phyloP scores from a whole-genome alignment of 148 eudicot genomes.

The Fagopyrum esculentum region DNA sequence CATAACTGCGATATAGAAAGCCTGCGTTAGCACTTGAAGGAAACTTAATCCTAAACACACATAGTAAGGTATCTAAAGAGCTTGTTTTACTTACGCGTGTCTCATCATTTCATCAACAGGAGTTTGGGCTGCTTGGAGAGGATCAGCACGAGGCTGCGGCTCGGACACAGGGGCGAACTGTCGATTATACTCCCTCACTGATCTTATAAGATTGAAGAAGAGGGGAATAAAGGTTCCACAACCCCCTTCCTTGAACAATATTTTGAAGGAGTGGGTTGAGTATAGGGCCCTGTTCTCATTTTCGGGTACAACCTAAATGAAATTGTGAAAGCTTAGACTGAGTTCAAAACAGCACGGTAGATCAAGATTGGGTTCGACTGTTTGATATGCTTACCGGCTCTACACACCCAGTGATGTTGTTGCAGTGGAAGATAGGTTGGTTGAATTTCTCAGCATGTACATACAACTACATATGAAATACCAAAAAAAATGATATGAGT shows the following conservation, averaged over 20 bases:
- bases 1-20: conserved; percentile 45
- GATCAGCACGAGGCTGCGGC: conserved; percentile 54
- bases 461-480: conserved; percentile 43
- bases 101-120: conserved; percentile 99
- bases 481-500: background rate
- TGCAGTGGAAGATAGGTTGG: conserved; percentile 89
- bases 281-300: conserved; percentile 71
- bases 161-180: conserved; percentile 21
- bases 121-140: conserved; percentile 80
- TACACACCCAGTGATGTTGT: conserved; percentile 80
- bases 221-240: conserved; percentile 93
- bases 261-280: conserved; percentile 87
- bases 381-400: conserved; percentile 65
- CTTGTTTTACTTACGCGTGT: conserved; percentile 62
- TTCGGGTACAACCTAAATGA: conserved; percentile 77
- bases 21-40: background rate
- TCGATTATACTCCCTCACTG: conserved; percentile 70
- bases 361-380: background rate
- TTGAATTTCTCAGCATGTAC: conserved; percentile 74
- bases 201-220: conserved; percentile 63
- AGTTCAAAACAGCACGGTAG: background rate
- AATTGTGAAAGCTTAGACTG: conserved; percentile 1
- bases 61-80: no score
- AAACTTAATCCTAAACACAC: background rate
- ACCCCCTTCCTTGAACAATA: conserved; percentile 94